Evolutionary conservation across 805 yeast species (phyloP).

Genomic region (Diddensiella santjacobensis): DNA sequence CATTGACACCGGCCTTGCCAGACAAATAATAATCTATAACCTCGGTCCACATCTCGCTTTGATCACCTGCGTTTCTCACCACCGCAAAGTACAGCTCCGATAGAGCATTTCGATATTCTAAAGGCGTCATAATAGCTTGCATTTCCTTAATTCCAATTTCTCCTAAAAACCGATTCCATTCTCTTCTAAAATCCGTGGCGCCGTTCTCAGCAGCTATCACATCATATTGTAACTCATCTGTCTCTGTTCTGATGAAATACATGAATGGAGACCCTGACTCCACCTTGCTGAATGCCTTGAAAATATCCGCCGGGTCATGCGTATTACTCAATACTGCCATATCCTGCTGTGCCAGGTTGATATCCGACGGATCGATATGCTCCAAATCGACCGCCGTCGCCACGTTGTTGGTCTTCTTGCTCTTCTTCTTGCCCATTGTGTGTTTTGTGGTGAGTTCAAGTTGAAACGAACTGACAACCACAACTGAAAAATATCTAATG

Average conservation of each 20-base stretch:
- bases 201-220: background rate
- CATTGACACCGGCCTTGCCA: too few species aligned
- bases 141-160: background rate
- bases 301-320: background rate
- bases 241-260: background rate
- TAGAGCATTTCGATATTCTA: conserved; percentile 12
- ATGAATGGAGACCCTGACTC: background rate
- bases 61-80: background rate
- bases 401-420: background rate
- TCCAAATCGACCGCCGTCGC: background rate
- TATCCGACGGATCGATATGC: background rate
- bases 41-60: too few species aligned
- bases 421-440: conserved; percentile 3
- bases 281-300: background rate
- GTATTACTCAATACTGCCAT: background rate
- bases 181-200: background rate
- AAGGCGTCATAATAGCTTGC: conserved; percentile 4
- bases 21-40: too few species aligned
- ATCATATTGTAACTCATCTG: background rate
- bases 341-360: background rate
- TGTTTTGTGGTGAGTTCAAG: too few species aligned
- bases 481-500: too few species aligned
- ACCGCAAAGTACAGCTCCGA: conserved; percentile 11
- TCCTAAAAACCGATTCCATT: background rate
- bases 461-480: background rate